These are phyloP conservation scores for Ceratocystiopsis brevicomis DNA, from an alignment of 2,329 filamentous ascomycete species.

Conservation along the genomic window DNA sequence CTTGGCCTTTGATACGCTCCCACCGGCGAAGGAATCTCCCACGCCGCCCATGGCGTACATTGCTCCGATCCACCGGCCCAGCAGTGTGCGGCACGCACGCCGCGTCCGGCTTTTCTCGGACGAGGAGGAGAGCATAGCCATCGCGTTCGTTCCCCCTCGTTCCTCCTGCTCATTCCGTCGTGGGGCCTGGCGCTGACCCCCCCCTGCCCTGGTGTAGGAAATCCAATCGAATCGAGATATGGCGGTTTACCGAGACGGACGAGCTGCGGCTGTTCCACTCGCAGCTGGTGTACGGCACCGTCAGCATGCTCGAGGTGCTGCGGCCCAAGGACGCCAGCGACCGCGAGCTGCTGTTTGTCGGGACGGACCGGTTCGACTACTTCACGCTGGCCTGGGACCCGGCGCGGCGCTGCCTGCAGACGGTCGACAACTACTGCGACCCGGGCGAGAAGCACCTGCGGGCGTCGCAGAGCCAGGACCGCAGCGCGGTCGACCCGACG, in stretches of 20 bases:
- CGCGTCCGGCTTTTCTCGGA: slow-evolving; percentile 56
- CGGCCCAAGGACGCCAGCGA: slow-evolving; percentile 47
- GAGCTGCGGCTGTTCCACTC: slow-evolving; percentile 47
- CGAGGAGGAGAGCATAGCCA: slow-evolving; percentile 44
- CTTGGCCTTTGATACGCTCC: neutral
- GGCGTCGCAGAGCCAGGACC: slow-evolving; percentile 65
- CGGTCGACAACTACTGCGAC: slow-evolving; percentile 32
- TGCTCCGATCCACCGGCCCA: slow-evolving; percentile 80
- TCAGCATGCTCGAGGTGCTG: slow-evolving; percentile 68
- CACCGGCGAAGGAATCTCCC: too few relatives aligned
- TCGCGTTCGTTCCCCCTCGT: too few relatives aligned
- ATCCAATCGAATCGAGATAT: slow-evolving; percentile 72
- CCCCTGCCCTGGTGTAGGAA: slow-evolving; percentile 34
- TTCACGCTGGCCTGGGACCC: slow-evolving; percentile 77
- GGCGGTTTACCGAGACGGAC: slow-evolving; percentile 46
- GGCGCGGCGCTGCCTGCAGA: slow-evolving; percentile 29
- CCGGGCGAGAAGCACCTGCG: slow-evolving; percentile 42
- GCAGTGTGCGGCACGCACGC: slow-evolving; percentile 76
- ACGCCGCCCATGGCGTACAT: slow-evolving; percentile 66
- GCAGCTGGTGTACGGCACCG: slow-evolving; percentile 62
- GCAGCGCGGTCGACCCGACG: slow-evolving; percentile 68
- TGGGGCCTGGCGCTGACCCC: too few relatives aligned
- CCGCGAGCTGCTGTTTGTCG: slow-evolving; percentile 78
- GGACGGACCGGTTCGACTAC: slow-evolving; percentile 77
- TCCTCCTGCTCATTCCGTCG: too few relatives aligned